phyloP scores from a whole-genome alignment of 2,329 filamentous ascomycete species.

The Venturia aucupariae region DNA sequence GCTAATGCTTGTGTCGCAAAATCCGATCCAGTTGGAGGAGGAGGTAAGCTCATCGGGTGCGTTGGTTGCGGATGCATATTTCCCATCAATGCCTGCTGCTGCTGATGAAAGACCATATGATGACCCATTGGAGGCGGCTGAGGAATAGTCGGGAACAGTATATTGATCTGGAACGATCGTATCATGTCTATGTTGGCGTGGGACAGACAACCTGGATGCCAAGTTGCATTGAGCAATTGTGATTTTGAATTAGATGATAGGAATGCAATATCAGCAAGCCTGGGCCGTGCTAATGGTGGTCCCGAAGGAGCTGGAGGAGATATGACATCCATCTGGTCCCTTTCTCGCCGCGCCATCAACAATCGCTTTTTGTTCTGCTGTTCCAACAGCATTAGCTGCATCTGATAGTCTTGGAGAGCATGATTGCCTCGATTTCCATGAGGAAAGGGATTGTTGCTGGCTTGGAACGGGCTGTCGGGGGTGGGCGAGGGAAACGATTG shows the following conservation, averaged over 20 bases:
- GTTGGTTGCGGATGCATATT: not conserved
- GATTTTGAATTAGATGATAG: not conserved
- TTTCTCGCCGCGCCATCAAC: slow-evolving; percentile 76
- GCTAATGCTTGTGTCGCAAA: too few relatives aligned
- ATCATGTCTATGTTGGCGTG: slow-evolving; percentile 4
- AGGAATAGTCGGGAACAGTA: not conserved
- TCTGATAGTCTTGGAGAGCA: slow-evolving; percentile 78
- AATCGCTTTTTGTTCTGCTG: slow-evolving; percentile 85
- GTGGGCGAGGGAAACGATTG: not conserved
- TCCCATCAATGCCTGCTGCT: not conserved
- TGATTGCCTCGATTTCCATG: slow-evolving; percentile 39
- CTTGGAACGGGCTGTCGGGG: not conserved
- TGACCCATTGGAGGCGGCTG: not conserved
- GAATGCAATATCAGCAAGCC: not conserved
- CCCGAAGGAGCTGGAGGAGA: slow-evolving; percentile 25
- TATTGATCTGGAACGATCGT: not conserved
- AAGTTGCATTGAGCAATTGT: not conserved
- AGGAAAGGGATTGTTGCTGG: not conserved
- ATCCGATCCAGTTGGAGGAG: not conserved
- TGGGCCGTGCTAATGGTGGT: not conserved
- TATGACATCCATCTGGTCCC: slow-evolving; percentile 48
- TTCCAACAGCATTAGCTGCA: slow-evolving; percentile 79
- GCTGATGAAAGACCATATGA: not conserved
- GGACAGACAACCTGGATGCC: slow-evolving; percentile 2
- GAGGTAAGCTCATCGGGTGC: not conserved